Evolutionary conservation across 129 eudicot genomes (phyloP), one percentile per base, ranked within the genome.

Genomic region (Flaveria ramosissima): DNA sequence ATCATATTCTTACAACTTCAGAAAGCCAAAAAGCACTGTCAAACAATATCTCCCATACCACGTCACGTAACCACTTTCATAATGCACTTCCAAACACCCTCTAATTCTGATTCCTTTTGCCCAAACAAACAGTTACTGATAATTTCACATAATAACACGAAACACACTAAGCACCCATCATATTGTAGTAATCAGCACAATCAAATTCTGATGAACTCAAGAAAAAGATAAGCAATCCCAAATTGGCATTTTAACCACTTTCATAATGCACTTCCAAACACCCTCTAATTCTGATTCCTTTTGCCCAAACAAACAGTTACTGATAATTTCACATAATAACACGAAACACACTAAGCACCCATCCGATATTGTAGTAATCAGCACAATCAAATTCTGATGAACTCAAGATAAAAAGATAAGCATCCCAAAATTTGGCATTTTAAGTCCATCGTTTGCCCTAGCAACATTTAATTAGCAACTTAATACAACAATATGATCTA

Each of bases 291-390:
- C 51, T 11, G 32, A 72, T 3, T 11, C 50, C 51, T 52, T 56
- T 72, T 72, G 45, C 69, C 77, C 78, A 42, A 74, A 42, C 43
- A 74, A 60, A 74, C 70, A 21, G n/a, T n/a, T 42, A 20, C 69
- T 21, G 13, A 16, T 21, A 73, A 57, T 14, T 39, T 36, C 77
- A 57, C 20, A 55, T 12, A 41, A 9, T 56, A 36, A 36, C n/a
- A 17, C 11, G 50, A 53, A 32, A n/a, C 23, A 52, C 32, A 32
- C 45, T 13, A 61, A 23, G 41, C 9, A 9, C 20, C 42, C 14
- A 6, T 42, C 10, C 26, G 9, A 61, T 36, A 14, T 59, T 39
- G 41, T 42, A 73, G 69, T 69, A 73, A 57, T 3, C 21, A 59
- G 42, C 57, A 41, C 19, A 8, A 43, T 23, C 53, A 55, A 57